Evolutionary conservation across 768 basidiomycete species (phyloP).

Genomic region (Boletus tylopilopsis): DNA sequence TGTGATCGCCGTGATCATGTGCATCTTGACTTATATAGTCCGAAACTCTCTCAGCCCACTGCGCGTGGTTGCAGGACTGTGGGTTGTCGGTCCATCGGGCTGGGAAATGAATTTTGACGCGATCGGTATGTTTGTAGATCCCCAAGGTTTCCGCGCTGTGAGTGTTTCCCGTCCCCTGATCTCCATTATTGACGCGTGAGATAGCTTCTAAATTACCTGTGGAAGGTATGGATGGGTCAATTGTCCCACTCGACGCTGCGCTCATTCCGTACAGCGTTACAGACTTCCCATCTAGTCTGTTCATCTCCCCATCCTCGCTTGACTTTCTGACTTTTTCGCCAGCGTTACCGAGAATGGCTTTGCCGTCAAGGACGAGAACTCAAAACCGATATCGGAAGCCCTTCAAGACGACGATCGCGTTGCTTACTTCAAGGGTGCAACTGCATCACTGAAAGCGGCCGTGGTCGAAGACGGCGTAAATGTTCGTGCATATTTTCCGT

Average conservation of each 20-base stretch:
- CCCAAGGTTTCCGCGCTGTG: slow-evolving; percentile 62
- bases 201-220: slow-evolving; percentile 64
- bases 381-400: slow-evolving; percentile 49
- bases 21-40: neutral
- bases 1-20: slow-evolving; percentile 5
- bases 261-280: slow-evolving; percentile 35
- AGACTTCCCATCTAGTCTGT: slow-evolving; percentile 52
- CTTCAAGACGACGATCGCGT: slow-evolving; percentile 60
- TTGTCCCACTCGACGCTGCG: neutral
- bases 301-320: too few relatives aligned
- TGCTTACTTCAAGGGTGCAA: slow-evolving; percentile 61
- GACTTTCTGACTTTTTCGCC: neutral
- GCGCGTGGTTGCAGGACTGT: slow-evolving; percentile 67
- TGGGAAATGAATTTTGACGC: neutral
- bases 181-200: neutral
- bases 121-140: slow-evolving; percentile 37
- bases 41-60: slow-evolving; percentile 42
- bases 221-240: slow-evolving; percentile 44
- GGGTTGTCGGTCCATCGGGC: slow-evolving; percentile 20
- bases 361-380: slow-evolving; percentile 61
- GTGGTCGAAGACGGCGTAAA: slow-evolving; percentile 62
- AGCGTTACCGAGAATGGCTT: slow-evolving; percentile 78
- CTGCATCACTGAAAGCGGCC: slow-evolving; percentile 51
- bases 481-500: slow-evolving; percentile 60
- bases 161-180: slow-evolving; percentile 13